Evolutionary conservation across 2,329 filamentous ascomycete genomes (phyloP).

Genomic region (Trichoderma sp.): DNA sequence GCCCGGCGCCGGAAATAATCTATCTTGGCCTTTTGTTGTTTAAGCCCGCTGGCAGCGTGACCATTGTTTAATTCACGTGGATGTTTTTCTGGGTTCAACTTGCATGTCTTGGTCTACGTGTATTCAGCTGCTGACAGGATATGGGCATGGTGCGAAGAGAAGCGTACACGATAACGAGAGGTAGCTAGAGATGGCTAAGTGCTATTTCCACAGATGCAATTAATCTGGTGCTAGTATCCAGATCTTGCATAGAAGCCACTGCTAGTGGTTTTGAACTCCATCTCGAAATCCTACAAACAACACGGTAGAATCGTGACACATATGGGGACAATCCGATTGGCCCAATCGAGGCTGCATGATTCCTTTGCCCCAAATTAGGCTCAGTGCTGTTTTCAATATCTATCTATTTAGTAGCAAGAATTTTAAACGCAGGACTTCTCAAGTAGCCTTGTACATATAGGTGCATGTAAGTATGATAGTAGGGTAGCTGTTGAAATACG

Average conservation of each 20-base stretch:
- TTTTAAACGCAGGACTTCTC: not conserved
- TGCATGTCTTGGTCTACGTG: not conserved
- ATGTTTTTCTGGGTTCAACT: not conserved
- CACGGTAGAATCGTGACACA: not conserved
- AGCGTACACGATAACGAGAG: not conserved
- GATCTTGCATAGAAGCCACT: not conserved
- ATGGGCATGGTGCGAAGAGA: not conserved
- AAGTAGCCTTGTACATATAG: not conserved
- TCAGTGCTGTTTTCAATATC: not conserved
- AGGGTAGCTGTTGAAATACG: not conserved
- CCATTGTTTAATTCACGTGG: not conserved
- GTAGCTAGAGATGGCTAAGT: not conserved
- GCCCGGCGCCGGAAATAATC: slow-evolving; percentile 1
- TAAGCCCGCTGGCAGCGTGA: not conserved
- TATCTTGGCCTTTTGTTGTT: not conserved
- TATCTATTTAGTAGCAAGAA: too few species aligned
- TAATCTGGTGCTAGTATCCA: not conserved
- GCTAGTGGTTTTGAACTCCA: not conserved
- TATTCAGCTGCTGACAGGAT: not conserved
- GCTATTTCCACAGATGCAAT: not conserved
- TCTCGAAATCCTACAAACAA: not conserved
- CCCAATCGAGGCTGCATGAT: not conserved
- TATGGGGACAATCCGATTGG: not conserved
- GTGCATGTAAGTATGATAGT: not conserved
- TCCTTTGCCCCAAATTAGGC: not conserved